Evolutionary conservation across 768 basidiomycete genomes (phyloP), one percentile per base, ranked within the genome.

Genomic region (Leucocoprinus birnbaumii): DNA sequence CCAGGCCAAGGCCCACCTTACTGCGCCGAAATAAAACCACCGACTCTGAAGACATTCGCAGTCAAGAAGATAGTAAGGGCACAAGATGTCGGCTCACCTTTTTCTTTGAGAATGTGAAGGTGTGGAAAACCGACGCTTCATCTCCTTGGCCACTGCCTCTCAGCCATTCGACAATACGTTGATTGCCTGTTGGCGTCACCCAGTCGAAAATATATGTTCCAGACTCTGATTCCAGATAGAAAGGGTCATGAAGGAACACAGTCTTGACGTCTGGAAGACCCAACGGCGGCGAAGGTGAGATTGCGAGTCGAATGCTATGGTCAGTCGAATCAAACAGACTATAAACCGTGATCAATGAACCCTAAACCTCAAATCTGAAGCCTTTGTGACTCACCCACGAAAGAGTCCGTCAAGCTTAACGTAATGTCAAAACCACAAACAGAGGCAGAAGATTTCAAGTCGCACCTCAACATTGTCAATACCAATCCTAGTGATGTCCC

Each of bases 181-280:
- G 61, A 41, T 78, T 79, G 25, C 63, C 68, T 14, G 60, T 48
- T 7, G 55, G 54, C 3, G 64, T 64, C 18, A 79, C 77, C 82
- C 83, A 86, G 58, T 83, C 82, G 40, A 86, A 69, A 22, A 85
- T 56, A 58, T 79, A 75, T 4, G 79, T 74, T 59, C 61, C 65
- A 3, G 61, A 61, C 8, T 72, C 67, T 1, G 69, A 73, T 48
- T 86, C 84, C 38, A 84, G 69, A 22, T 81, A 69, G 27, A 85
- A 68, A 0, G 85, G 85, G 55, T 83, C 79, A 47, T 80, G 75
- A 8, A 85, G 38, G 56, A 85, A 86, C 0, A 76, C 80, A 59
- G 77, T 24, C 41, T 46, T 61, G 25, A 22, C 62, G 8, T 73
- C 58, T 2, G 51, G 52, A 7, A 68, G 54, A 8, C 59, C 56